Evolutionary conservation across 257 asterid genomes (phyloP), one percentile per base, ranked within the genome.

Genomic region (Solanum lycopersicoides): DNA sequence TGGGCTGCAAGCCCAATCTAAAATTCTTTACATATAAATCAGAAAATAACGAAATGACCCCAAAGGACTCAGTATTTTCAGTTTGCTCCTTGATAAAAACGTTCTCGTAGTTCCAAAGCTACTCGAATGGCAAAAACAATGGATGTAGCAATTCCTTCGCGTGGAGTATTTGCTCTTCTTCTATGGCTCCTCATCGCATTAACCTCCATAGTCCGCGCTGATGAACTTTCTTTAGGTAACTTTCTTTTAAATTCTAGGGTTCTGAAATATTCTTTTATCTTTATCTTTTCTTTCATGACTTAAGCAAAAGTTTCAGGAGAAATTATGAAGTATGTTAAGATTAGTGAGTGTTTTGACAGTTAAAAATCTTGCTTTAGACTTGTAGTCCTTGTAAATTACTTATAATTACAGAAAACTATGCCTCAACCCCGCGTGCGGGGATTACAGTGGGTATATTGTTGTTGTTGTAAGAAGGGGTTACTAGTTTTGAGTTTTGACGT

Each of bases 141-240:
- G 94, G 94, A 89, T 28, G 32, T 87, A 72, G 86, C 90, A 87
- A 83, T 89, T 41, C 56, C 90, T 34, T 76, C 87, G 53, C 32
- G 32, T 60, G 23, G 86, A 66, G 53, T 84, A 16, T 25, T 77
- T 47, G 86, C 91, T 86, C 76, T 90, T 71, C 15, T 90, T 50
- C 80, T 89, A 4, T 89, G 91, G 89, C n/a, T 92, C 74, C 76
- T 92, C 23, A 37, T 91, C 89, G 28, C 87, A 4, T 91, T 73
- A 35, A 85, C 90, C 75, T 83, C 90, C 50, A 32, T 82, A 34
- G 83, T 44, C 84, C 85, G 89, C 28, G 87, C 92, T 35, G 87
- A 92, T 28, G 91, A 95, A 32, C 88, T 88, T 56, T 88, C 94
- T 63, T 89, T 94, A 88, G 98, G 98, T 95, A 89, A 88, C 25